Percentiles rank a stretch among this genome's conserved stretches.
Conservation (phyloP, 148 eudicot genomes). For the Limonium bicolor region DNA sequence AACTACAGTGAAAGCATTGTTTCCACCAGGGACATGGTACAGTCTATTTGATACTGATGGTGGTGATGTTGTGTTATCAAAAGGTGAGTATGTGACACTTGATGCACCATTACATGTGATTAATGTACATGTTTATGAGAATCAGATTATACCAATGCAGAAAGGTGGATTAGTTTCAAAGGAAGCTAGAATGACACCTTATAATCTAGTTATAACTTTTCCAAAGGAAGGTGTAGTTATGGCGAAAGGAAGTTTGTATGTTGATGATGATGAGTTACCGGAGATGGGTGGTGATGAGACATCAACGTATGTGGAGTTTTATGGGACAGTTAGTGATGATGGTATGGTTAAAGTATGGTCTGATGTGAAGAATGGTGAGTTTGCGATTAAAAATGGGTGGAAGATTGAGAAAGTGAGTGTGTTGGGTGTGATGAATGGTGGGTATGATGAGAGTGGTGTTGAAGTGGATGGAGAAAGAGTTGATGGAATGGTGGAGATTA, state of each 20-base stretch:
- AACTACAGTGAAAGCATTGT: slow-evolving; percentile 50
- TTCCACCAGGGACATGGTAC: slow-evolving; percentile 87
- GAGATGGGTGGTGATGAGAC: slow-evolving; percentile 76
- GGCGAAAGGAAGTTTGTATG: slow-evolving; percentile 69
- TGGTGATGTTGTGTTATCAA: slow-evolving; percentile 36
- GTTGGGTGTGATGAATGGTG: slow-evolving; percentile 46
- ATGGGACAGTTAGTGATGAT: slow-evolving; percentile 31
- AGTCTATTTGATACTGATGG: slow-evolving; percentile 62
- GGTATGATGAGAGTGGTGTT: slow-evolving; percentile 15
- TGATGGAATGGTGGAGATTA: slow-evolving; percentile 15
- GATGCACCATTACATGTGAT: slow-evolving; percentile 65
- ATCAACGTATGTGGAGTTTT: slow-evolving; percentile 60
- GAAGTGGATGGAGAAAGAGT: slow-evolving; percentile 35
- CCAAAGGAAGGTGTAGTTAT: slow-evolving; percentile 45
- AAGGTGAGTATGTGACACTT: slow-evolving; percentile 33
- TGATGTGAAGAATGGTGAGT: slow-evolving; percentile 60
- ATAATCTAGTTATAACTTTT: slow-evolving; percentile 62
- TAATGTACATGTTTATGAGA: slow-evolving; percentile 76
- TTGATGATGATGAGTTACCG: slow-evolving; percentile 78
- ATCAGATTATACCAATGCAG: slow-evolving; percentile 80
- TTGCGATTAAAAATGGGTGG: slow-evolving; percentile 73
- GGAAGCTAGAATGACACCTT: slow-evolving; percentile 83
- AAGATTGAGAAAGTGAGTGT: slow-evolving; percentile 50
- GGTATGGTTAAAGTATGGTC: slow-evolving; percentile 81
- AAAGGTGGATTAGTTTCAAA: slow-evolving; percentile 68